phyloP scores from a whole-genome alignment of 1,139 yeast genomes.

The Diutina mesorugosa region DNA sequence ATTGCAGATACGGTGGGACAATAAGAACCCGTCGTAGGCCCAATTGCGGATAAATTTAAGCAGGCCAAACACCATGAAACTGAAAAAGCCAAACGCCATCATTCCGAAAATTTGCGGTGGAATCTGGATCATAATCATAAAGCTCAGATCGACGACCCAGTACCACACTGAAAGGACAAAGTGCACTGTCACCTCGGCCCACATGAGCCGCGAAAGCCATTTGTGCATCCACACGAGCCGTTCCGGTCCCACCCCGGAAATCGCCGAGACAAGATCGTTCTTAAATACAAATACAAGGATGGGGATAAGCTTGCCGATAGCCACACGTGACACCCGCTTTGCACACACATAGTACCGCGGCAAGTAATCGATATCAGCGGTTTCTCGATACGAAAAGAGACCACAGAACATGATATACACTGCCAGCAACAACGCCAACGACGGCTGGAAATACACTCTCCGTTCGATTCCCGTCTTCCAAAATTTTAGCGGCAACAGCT shows the following conservation, averaged over 20 bases:
- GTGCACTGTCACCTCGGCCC: slow-evolving; percentile 26
- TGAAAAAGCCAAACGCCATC: slow-evolving; percentile 28
- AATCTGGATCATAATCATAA: slow-evolving; percentile 26
- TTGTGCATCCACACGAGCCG: slow-evolving; percentile 25
- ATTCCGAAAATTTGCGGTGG: slow-evolving; percentile 42
- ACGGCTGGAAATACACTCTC: slow-evolving; percentile 25
- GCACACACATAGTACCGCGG: slow-evolving; percentile 26
- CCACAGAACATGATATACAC: slow-evolving; percentile 18
- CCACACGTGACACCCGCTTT: slow-evolving; percentile 30
- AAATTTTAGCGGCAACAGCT: slow-evolving; percentile 10
- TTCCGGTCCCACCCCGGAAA: slow-evolving; percentile 32
- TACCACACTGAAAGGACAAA: slow-evolving; percentile 19
- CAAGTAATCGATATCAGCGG: slow-evolving; percentile 26
- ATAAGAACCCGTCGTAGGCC: slow-evolving; percentile 31
- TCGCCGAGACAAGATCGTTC: slow-evolving; percentile 24
- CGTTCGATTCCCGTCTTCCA: neutral
- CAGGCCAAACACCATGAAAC: slow-evolving; percentile 24
- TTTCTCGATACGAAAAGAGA: slow-evolving; percentile 15
- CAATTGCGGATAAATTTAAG: slow-evolving; percentile 22
- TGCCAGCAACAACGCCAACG: slow-evolving; percentile 16
- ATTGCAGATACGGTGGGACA: slow-evolving; percentile 29
- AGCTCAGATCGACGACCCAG: slow-evolving; percentile 24
- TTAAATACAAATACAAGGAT: slow-evolving; percentile 24
- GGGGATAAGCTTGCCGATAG: slow-evolving; percentile 29
- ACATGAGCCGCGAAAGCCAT: slow-evolving; percentile 32